A percentile compares a stretch with the other conserved stretches of the same genome.
Evolutionary conservation across 2,329 filamentous ascomycete genomes (phyloP).

Genomic region (Penicillium sp.): DNA sequence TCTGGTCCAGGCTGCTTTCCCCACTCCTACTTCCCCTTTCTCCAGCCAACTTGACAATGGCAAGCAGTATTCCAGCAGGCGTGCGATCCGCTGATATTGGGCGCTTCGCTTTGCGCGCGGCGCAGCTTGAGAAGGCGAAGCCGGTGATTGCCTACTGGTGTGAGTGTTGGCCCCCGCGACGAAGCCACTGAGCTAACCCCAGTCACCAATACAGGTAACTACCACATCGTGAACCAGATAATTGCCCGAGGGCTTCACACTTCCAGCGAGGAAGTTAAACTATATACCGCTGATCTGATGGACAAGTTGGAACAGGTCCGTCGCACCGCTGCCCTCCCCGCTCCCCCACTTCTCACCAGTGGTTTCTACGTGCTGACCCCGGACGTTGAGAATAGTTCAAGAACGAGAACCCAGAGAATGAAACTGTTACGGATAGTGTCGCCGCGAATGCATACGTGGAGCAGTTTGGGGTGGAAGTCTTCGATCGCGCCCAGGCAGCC

Average conservation of each 20-base stretch:
- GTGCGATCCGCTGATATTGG: conserved; percentile 79
- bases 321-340: conserved; percentile 1
- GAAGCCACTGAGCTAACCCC: conserved; percentile 14
- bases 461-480: conserved; percentile 87
- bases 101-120: conserved; percentile 78
- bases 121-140: conserved; percentile 79
- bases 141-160: conserved; percentile 95
- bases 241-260: conserved; percentile 77
- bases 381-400: conserved; percentile 57
- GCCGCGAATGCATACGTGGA: conserved; percentile 91
- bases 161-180: conserved; percentile 50
- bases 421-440: conserved; percentile 79
- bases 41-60: conserved; percentile 56
- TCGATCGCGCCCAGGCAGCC: conserved; percentile 78
- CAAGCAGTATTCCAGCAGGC: conserved; percentile 65
- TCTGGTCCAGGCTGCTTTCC: conserved; percentile 10
- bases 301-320: conserved; percentile 80
- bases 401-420: conserved; percentile 69
- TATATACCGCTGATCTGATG: conserved; percentile 81
- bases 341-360: background rate
- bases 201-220: conserved; percentile 62
- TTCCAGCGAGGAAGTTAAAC: conserved; percentile 71
- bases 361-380: background rate
- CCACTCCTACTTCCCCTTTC: conserved; percentile 2
- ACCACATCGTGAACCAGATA: conserved; percentile 91